Base-by-base conservation (phyloP, 2,329 filamentous ascomycete species). In the Cladophialophora yegresii region DNA sequence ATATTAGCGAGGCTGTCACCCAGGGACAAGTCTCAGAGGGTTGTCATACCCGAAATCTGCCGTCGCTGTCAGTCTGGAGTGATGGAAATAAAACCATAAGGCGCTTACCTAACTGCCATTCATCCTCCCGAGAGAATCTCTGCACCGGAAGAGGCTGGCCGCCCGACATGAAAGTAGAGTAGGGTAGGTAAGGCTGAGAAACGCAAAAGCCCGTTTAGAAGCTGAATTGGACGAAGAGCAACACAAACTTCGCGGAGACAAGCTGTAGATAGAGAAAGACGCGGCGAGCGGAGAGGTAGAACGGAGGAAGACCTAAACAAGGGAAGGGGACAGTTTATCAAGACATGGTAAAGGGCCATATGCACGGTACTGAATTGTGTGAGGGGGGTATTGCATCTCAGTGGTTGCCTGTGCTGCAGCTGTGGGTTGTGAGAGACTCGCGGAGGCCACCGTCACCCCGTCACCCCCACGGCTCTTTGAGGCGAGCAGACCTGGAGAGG, bases 321-420 rank as follows among this genome's bases (percentile, higher is more conserved):
- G 36, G 36, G 36, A 43, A 20, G 13, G 36, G 16, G 13, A 6
- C 36, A 28, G 36, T 50, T 50, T 50, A 54, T 53, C 10, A 50
- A 33, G 33, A 8, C 36, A 20, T 28, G 4, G 9, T 12, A 50
- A 50, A 26, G 47, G 47, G 13, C 36, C 36, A 8, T 50, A 50
- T 50, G 47, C 47, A 50, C 20, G 2, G 47, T 50, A 50, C 47
- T 28, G 36, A 20, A 50, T 16, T 50, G 47, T 50, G 47, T 26
- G 47, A 26, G 47, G 26, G 47, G 47, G 47, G 47, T 26, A 22
- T 22, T 20, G 20, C 47, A 50, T 28, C n/a, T 50, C 47, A 50
- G 47, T 50, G 47, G 47, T 20, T 50, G 47, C 47, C 47, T 50
- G 47, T 28, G 47, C 47, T 50, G 20, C 47, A 50, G 13, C 8